Evolutionary conservation across 148 eudicot genomes (phyloP), one percentile per base, ranked within the genome.

Genomic region (Beta vulgaris): DNA sequence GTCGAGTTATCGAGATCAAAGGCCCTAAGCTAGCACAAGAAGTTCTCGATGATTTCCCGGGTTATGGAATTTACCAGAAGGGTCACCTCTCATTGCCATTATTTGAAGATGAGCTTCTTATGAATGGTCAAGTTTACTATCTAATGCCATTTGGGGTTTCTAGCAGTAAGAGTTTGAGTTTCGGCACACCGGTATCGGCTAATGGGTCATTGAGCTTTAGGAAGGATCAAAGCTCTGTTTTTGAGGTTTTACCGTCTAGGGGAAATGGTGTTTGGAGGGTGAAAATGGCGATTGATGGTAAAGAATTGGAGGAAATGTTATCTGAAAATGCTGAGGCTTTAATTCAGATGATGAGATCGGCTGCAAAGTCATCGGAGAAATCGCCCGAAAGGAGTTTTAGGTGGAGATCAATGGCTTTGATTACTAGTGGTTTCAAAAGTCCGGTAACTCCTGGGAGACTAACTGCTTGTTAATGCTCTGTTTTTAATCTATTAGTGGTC

Each of bases 221-320:
- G 68, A 73, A 60, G 66, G 76, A 60, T 46, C 68, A 73, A 49
- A 73, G 26, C 39, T 43, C 82, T 3, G 77, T 66, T 0, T 60
- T 86, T 3, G 92, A 83, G 68, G 89, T 85, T 0, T 42, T 86
- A 65, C 81, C 87, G 0, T 76, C 86, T 28, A 86, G 77, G 19
- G 83, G 79, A 40, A 80, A 85, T 66, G 93, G 94, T 1, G 87
- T 91, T 16, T 91, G 96, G 96, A 86, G 82, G 51, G 92, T 91
- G 76, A 88, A 87, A 69, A 46, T 89, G 73, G 86, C 82, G 71
- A 91, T 91, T 3, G 80, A 80, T 63, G 75, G 86, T 6, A 83
- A 79, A 28, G 88, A 87, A 71, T 66, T 91, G 76, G 89, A 84
- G 68, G 86, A 86, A 68, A 89, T 91, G 57, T 34, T 89, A 64